Evolutionary conservation across 2,329 filamentous ascomycete genomes (phyloP), one percentile per base, ranked within the genome.

Genomic region (Tympanopsis confertula): DNA sequence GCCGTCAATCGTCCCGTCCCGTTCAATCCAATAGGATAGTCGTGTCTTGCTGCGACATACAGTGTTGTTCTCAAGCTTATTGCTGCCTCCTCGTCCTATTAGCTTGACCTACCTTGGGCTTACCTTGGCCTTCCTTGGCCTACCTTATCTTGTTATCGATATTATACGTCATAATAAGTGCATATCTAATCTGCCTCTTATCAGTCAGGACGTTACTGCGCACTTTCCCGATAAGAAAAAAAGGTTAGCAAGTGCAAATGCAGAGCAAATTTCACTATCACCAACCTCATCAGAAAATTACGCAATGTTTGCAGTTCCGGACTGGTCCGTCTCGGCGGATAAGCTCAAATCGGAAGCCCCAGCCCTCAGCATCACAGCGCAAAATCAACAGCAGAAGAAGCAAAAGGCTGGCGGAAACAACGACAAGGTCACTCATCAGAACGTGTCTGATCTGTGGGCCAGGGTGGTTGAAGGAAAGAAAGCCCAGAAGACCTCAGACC

Each of bases 301-400:
- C 36, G 15, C 36, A 41, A 42, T 96, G 89, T 95, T 96, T 58
- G 81, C 87, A 7, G 88, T 96, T 20, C 84, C 85, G 51, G 91
- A 91, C 48, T 95, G 89, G 88, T 86, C 86, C 28, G 70, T 95
- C 22, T 76, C 85, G 39, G 71, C 80, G 43, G 74, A 78, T 46
- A 65, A 64, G 38, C 73, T 93, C 45, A 86, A 85, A 59, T 61
- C 75, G 20, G 86, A 94, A 59, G 71, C 66, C 43, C 52, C 52
- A 43, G 51, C 54, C n/a, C 29, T 44, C 40, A 41, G 40, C 44
- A 39, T 49, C 52, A 46, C 47, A 50, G 46, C 39, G 44, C 19
- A 35, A 40, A 33, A 44, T 47, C 39, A 39, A 46, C 38, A 50
- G 53, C 37, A 69, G 53, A 76, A 78, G 59, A 70, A 75, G 44